These are phyloP conservation scores for Pseudogymnoascus sp. DNA, from an alignment of 2,329 filamentous ascomycete species.

Conservation along the genomic window DNA sequence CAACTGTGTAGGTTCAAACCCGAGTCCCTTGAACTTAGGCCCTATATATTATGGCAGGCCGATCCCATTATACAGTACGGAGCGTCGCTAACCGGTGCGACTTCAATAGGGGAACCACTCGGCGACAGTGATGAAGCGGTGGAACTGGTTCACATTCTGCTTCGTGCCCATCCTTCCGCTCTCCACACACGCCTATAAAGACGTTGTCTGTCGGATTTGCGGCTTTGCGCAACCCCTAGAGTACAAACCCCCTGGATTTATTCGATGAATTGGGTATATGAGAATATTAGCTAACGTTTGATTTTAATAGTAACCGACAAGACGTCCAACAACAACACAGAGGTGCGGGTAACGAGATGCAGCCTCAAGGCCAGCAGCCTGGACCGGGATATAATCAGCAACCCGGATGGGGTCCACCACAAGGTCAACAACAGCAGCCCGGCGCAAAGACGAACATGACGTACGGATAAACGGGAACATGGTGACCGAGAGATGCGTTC, in stretches of 20 bases:
- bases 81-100: background rate
- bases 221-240: constrained; percentile 62
- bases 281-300: background rate
- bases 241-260: background rate
- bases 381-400: background rate
- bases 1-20: constrained; percentile 41
- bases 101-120: constrained; percentile 46
- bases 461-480: constrained; percentile 2
- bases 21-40: background rate
- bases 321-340: background rate
- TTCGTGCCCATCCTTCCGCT: constrained; percentile 70
- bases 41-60: background rate
- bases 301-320: background rate
- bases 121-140: constrained; percentile 51
- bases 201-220: constrained; percentile 67
- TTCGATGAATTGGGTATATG: no score
- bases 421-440: background rate
- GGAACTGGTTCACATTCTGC: constrained; percentile 73
- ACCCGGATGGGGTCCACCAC: background rate
- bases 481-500: background rate
- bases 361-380: background rate
- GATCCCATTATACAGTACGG: background rate
- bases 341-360: background rate
- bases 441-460: constrained; percentile 3
- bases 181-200: constrained; percentile 56